Percentiles rank a stretch among this genome's conserved stretches.
These are phyloP conservation scores for Xylaria sp. DNA, from an alignment of 2,329 filamentous ascomycete genomes.

Conservation along the genomic window DNA sequence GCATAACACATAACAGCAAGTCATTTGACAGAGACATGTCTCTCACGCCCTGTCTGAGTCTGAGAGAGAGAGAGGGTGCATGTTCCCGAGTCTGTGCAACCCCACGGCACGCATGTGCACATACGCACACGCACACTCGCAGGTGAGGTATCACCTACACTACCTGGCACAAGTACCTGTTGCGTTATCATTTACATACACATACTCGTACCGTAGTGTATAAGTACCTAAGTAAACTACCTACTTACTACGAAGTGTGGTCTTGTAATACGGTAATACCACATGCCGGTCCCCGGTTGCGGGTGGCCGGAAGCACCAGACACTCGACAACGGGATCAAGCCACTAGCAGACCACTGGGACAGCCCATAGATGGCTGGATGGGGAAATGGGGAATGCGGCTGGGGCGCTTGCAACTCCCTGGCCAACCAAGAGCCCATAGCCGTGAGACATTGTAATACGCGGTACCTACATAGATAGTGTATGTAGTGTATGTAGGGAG, in stretches of 20 bases:
- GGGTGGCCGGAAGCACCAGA: conserved; percentile 7
- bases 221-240: neutral
- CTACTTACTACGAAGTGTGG: neutral
- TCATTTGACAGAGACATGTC: conserved; percentile 26
- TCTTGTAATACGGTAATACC: neutral
- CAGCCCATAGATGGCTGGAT: no score
- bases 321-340: conserved; percentile 14
- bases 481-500: no score
- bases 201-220: neutral
- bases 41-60: conserved; percentile 5
- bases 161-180: no score
- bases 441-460: no score
- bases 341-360: no score
- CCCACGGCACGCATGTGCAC: conserved; percentile 15
- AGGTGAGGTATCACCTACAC: conserved; percentile 24
- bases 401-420: conserved; percentile 15
- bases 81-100: conserved; percentile 22
- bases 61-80: conserved; percentile 11
- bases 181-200: neutral
- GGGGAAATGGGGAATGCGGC: neutral
- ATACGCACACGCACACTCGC: neutral
- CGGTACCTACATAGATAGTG: no score
- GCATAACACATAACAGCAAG: conserved; percentile 8
- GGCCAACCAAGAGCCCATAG: conserved; percentile 26
- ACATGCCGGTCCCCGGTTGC: conserved; percentile 1